phyloP scores from a whole-genome alignment of 2,329 filamentous ascomycete species.

The Claviceps sorghi region DNA sequence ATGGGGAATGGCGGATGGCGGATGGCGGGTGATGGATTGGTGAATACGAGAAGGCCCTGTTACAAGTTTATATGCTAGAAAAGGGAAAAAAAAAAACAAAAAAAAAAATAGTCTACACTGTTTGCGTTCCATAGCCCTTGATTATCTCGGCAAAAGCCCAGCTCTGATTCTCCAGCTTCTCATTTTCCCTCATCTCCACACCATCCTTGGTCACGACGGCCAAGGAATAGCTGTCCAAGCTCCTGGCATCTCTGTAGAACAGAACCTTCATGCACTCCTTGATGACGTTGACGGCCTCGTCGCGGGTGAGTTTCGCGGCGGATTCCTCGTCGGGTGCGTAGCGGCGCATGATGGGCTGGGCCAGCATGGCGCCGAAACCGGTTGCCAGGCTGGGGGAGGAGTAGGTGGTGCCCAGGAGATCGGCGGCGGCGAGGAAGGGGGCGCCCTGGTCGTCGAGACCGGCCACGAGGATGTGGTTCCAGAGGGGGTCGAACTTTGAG shows the following conservation, averaged over 20 bases:
- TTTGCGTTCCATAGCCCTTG: slow-evolving; percentile 85
- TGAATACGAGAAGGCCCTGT: neutral
- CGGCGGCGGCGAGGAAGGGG: slow-evolving; percentile 83
- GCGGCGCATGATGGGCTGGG: slow-evolving; percentile 77
- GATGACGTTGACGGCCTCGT: slow-evolving; percentile 66
- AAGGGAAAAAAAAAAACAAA: neutral
- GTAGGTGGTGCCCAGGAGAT: slow-evolving; percentile 88
- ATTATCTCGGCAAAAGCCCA: slow-evolving; percentile 97
- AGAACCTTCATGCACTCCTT: slow-evolving; percentile 97
- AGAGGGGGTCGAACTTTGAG: slow-evolving; percentile 90
- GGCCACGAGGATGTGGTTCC: slow-evolving; percentile 88
- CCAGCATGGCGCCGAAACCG: slow-evolving; percentile 84
- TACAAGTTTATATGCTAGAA: neutral
- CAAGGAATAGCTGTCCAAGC: slow-evolving; percentile 80
- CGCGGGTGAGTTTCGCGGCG: slow-evolving; percentile 54
- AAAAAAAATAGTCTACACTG: slow-evolving; percentile 18
- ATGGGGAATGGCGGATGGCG: too few species aligned
- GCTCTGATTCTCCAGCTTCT: slow-evolving; percentile 88
- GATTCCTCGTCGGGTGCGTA: slow-evolving; percentile 73
- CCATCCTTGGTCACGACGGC: slow-evolving; percentile 79
- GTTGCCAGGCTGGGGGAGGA: slow-evolving; percentile 78
- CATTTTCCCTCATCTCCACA: slow-evolving; percentile 69
- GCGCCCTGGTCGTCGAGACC: slow-evolving; percentile 66
- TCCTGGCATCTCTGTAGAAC: slow-evolving; percentile 91
- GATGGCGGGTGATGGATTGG: too few species aligned